Conservation (phyloP, 2,329 filamentous ascomycete species). For the Monilinia polystroma region DNA sequence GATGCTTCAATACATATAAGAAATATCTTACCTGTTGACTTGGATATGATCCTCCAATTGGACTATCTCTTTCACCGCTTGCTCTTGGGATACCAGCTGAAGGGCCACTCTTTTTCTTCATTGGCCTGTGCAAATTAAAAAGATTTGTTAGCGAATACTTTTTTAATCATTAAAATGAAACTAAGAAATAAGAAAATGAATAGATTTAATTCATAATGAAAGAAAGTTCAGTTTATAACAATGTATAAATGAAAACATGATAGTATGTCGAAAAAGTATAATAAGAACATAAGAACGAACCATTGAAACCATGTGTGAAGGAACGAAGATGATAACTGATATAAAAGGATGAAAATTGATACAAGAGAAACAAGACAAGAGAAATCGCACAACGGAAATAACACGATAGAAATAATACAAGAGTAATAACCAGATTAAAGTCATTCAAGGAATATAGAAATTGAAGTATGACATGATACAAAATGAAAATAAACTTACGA, state of each 20-base stretch:
- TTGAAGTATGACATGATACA: slow-evolving; percentile 21
- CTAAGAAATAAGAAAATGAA: slow-evolving; percentile 13
- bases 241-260: slow-evolving; percentile 32
- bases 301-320: slow-evolving; percentile 19
- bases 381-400: too few relatives aligned
- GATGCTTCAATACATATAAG: background rate
- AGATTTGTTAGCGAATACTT: slow-evolving; percentile 31
- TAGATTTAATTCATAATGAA: slow-evolving; percentile 3
- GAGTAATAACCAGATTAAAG: slow-evolving; percentile 5
- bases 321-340: too few relatives aligned
- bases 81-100: slow-evolving; percentile 66
- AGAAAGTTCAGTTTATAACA: slow-evolving; percentile 28
- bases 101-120: slow-evolving; percentile 64
- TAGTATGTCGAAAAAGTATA: slow-evolving; percentile 14
- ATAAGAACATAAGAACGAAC: slow-evolving; percentile 6
- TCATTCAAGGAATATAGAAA: slow-evolving; percentile 16
- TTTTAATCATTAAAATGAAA: slow-evolving; percentile 17
- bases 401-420: background rate
- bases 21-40: slow-evolving; percentile 18
- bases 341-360: background rate
- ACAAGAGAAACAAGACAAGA: background rate
- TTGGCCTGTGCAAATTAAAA: slow-evolving; percentile 53
- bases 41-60: slow-evolving; percentile 46
- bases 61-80: slow-evolving; percentile 63
- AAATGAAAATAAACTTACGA: slow-evolving; percentile 55